Evolutionary conservation across 2,329 filamentous ascomycete species (phyloP), one percentile per base, ranked within the genome.

Genomic region (Chaetothyriales sp.): DNA sequence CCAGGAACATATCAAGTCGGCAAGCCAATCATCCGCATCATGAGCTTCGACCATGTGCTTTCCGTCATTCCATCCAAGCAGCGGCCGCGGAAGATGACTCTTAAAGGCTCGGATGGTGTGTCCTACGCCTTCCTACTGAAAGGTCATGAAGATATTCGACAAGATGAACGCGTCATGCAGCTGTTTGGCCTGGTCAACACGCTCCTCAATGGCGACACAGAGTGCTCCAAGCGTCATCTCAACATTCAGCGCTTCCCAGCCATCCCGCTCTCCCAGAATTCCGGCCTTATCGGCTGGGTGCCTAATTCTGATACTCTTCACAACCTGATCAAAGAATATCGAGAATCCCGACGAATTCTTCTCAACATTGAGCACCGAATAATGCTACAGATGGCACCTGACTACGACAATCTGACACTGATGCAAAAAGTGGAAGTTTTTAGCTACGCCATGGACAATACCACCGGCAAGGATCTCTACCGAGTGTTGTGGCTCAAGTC

Each of bases 341-440:
- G 92, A 56, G 94, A 98, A 68, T 94, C 86, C 60, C 82, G 92
- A 51, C 95, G 95, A 72, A 99, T 99, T 58, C 73, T 99, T 43
- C 83, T 98, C 60, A 99, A 98, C 65, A 99, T 99, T 58, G 92
- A 99, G 71, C 92, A 99, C 66, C 85, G 94, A 44, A 98, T 98
- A 67, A 99, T 99, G 92, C 75, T 99, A 52, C 94, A 99, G 68
- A 98, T 98, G 92, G 92, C 92, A 20, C 94, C 92, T 0, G 92
- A 99, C 66, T 98, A 97, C 64, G 92, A 98, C 65, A 95, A 95
- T 63, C 81, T 99, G 46, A 97, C 94, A 0, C 78, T 99, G 37
- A 97, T 99, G 92, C 94, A 99, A 66, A 99, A 98, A 72, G 94
- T 98, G 0, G 94, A 99, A 68, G 92, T 99, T 9, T 99, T 99